These are phyloP conservation scores for Solanum piurae DNA, from an alignment of 257 asterid genomes.

Conservation along the genomic window DNA sequence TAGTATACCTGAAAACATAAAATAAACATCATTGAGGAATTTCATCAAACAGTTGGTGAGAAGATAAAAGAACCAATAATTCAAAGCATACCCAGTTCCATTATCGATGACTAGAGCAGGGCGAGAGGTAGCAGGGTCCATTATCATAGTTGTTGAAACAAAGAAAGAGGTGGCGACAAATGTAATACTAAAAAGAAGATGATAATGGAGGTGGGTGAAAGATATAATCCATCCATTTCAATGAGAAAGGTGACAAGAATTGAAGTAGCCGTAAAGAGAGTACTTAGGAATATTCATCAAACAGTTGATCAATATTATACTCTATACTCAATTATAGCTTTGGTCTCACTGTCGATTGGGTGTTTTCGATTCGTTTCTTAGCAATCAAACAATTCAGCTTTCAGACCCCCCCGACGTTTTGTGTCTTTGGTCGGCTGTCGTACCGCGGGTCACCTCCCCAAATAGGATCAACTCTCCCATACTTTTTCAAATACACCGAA, in stretches of 20 bases:
- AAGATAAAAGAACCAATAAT: neutral
- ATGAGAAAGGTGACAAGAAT: neutral
- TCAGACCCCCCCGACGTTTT: neutral
- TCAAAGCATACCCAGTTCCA: slow-evolving; percentile 71
- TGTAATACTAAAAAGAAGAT: neutral
- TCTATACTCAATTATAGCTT: neutral
- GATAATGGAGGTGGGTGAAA: slow-evolving; percentile 5
- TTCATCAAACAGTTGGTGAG: slow-evolving; percentile 18
- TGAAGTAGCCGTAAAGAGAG: neutral
- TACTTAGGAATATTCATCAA: neutral
- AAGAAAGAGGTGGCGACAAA: slow-evolving; percentile 17
- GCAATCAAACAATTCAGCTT: neutral
- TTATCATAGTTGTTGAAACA: slow-evolving; percentile 45
- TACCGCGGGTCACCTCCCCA: neutral
- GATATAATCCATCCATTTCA: slow-evolving; percentile 20
- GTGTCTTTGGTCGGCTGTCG: neutral
- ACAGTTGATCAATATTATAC: neutral
- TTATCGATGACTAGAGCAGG: slow-evolving; percentile 95
- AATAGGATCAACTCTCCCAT: neutral
- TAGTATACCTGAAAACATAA: slow-evolving; percentile 52
- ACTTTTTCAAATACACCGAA: too few relatives aligned
- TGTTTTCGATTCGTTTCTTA: neutral
- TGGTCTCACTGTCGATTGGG: neutral
- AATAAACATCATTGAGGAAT: slow-evolving; percentile 4
- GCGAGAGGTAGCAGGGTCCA: slow-evolving; percentile 80